Conservation (phyloP, 139 green algal genomes). For the Limnomonas spitsbergensis region DNA sequence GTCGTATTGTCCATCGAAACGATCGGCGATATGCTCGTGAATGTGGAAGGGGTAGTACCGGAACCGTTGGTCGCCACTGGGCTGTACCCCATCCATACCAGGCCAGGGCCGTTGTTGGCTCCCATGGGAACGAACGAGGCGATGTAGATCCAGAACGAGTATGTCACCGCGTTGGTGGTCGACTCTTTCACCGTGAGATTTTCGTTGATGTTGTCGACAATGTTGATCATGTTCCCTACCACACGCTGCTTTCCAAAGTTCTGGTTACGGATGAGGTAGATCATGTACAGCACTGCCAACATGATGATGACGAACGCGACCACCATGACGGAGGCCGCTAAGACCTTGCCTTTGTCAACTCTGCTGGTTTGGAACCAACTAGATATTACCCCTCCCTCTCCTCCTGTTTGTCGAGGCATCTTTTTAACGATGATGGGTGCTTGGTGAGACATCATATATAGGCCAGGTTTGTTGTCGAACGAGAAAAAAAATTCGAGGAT, state of each 20-base stretch:
- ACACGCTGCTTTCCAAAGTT: not conserved
- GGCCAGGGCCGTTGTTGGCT: not conserved
- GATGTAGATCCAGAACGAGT: constrained; percentile 10
- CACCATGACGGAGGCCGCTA: not conserved
- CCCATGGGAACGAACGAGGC: not conserved
- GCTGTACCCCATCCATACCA: constrained; percentile 6
- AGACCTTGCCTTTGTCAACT: too few species aligned
- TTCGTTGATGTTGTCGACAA: not conserved
- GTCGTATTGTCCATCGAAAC: not conserved
- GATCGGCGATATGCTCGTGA: not conserved
- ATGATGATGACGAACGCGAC: not conserved
- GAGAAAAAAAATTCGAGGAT: too few species aligned
- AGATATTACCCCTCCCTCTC: too few species aligned
- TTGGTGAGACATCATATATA: too few species aligned
- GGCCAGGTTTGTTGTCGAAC: too few species aligned
- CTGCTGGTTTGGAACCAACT: too few species aligned
- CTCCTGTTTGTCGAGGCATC: too few species aligned
- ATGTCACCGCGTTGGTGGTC: not conserved
- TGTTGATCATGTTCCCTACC: not conserved
- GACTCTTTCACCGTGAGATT: not conserved
- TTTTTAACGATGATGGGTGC: too few species aligned
- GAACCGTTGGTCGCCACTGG: not conserved
- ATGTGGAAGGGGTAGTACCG: not conserved
- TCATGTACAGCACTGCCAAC: not conserved
- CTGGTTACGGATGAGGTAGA: not conserved